phyloP scores from a whole-genome alignment of 164 flowering plant species.

The Stephania japonica region DNA sequence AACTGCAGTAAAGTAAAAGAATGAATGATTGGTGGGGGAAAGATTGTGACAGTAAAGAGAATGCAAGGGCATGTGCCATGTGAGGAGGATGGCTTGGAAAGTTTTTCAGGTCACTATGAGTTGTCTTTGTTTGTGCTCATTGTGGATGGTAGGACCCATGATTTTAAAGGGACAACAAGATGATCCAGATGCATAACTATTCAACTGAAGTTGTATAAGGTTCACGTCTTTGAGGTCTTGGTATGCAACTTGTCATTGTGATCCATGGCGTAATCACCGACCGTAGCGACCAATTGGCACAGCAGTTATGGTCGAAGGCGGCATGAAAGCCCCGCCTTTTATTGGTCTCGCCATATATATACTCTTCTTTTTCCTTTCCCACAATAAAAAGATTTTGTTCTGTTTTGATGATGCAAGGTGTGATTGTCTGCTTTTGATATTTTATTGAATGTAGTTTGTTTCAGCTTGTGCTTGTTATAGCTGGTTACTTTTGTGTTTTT shows the following conservation, averaged over 20 bases:
- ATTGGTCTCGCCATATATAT: not conserved
- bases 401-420: no score
- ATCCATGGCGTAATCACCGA: not conserved
- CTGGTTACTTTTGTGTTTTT: no score
- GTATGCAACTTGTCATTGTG: constrained; percentile 1
- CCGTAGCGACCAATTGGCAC: not conserved
- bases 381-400: no score
- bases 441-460: no score
- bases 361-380: no score
- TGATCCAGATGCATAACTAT: not conserved
- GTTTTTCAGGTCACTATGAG: constrained; percentile 1
- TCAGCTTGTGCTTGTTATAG: no score
- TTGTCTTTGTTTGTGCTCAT: constrained; percentile 5
- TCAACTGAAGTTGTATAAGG: not conserved
- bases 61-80: not conserved
- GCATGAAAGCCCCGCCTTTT: not conserved
- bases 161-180: constrained; percentile 1
- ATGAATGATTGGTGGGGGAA: not conserved
- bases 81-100: constrained; percentile 1
- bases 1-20: not conserved
- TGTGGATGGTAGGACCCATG: constrained; percentile 6
- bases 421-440: no score
- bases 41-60: not conserved
- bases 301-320: not conserved
- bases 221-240: not conserved